phyloP scores from a whole-genome alignment of 2,329 filamentous ascomycete genomes.

The Nigrograna mackinnonii region DNA sequence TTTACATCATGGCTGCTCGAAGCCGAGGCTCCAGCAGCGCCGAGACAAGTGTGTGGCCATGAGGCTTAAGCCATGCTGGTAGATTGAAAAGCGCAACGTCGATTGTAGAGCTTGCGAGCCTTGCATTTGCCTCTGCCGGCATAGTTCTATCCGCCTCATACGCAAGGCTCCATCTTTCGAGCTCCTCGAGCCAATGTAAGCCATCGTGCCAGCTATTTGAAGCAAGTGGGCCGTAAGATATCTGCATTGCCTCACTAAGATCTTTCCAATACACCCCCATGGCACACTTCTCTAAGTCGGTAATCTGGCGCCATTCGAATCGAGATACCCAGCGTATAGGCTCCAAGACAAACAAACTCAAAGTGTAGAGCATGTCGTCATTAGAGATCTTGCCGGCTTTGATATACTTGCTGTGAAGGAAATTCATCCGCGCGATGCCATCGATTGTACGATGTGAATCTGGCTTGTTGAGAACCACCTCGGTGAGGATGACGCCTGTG shows the following conservation, averaged over 20 bases:
- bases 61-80: conserved; percentile 48
- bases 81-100: conserved; percentile 64
- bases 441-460: conserved; percentile 34
- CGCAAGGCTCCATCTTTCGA: conserved; percentile 53
- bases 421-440: conserved; percentile 67
- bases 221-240: conserved; percentile 52
- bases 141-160: conserved; percentile 67
- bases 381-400: conserved; percentile 63
- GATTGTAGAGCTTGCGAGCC: conserved; percentile 60
- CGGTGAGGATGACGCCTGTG: conserved; percentile 34
- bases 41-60: conserved; percentile 54
- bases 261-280: conserved; percentile 62
- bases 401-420: conserved; percentile 62
- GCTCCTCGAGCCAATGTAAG: conserved; percentile 56
- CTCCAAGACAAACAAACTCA: conserved; percentile 67
- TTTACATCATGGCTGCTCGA: conserved; percentile 68
- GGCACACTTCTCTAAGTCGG: conserved; percentile 69
- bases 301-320: conserved; percentile 72
- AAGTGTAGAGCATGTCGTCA: conserved; percentile 67
- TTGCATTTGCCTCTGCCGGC: conserved; percentile 38
- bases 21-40: conserved; percentile 68
- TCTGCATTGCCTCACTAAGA: conserved; percentile 72
- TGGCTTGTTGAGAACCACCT: conserved; percentile 28
- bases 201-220: conserved; percentile 49
- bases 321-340: conserved; percentile 64